phyloP scores from a whole-genome alignment of 345 rosid genomes.

The Hibiscus tridactylites region DNA sequence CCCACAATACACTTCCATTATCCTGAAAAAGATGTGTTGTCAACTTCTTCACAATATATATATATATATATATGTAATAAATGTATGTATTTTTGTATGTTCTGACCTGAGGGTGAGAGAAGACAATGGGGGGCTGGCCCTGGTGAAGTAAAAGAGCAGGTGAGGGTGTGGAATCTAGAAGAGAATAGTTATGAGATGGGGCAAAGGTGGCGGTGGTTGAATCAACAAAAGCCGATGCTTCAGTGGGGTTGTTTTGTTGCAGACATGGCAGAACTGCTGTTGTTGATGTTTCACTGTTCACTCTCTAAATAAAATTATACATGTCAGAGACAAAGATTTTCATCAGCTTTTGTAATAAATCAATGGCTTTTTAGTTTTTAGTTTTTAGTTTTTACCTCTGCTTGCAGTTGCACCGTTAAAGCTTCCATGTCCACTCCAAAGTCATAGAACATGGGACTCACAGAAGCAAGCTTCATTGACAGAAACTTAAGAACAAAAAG shows the following conservation, averaged over 20 bases:
- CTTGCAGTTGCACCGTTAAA: slow-evolving; percentile 23
- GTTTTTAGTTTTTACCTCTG: slow-evolving; percentile 33
- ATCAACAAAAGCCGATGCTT: slow-evolving; percentile 3
- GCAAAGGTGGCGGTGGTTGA: slow-evolving; percentile 10
- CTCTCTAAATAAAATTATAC: slow-evolving; percentile 17
- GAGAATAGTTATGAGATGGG: slow-evolving; percentile 23
- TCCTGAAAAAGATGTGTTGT: slow-evolving; percentile 16
- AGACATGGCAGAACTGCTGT: neutral
- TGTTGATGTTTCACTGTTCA: slow-evolving; percentile 11
- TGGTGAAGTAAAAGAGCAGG: slow-evolving; percentile 25
- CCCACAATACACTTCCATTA: slow-evolving; percentile 35
- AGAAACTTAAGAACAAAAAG: slow-evolving; percentile 35
- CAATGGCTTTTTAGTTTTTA: neutral
- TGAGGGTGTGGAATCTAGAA: slow-evolving; percentile 17
- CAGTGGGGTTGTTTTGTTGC: slow-evolving; percentile 2
- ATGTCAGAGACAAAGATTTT: slow-evolving; percentile 31
- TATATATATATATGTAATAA: neutral
- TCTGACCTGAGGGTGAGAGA: slow-evolving; percentile 2
- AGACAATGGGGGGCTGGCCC: slow-evolving; percentile 14
- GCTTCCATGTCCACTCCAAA: slow-evolving; percentile 46
- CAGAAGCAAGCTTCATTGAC: slow-evolving; percentile 64
- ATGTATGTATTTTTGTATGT: neutral
- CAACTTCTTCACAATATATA: neutral
- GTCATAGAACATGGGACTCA: slow-evolving; percentile 54
- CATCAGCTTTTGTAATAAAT: slow-evolving; percentile 17